Evolutionary conservation across 2,329 filamentous ascomycete species (phyloP).

Genomic region (Metarhizium sp.): DNA sequence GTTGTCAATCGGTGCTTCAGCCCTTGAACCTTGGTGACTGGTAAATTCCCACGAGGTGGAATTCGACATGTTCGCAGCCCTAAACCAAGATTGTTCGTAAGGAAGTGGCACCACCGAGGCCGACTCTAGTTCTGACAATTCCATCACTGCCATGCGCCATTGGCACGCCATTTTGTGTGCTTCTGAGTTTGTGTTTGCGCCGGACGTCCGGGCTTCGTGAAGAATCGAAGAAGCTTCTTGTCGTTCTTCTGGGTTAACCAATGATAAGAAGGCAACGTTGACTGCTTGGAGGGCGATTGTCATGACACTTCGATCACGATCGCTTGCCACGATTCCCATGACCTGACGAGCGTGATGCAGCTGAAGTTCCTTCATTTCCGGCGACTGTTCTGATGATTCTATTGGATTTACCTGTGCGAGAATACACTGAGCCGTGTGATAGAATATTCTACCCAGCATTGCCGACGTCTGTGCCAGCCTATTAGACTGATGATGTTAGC

Average conservation of each 20-base stretch:
- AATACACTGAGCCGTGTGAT: constrained; percentile 77
- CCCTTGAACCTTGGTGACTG: background rate
- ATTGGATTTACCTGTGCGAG: constrained; percentile 72
- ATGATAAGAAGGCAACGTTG: constrained; percentile 64
- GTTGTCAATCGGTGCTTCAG: constrained; percentile 38
- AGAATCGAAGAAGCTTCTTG: constrained; percentile 73
- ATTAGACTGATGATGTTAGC: background rate
- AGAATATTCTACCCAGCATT: constrained; percentile 76
- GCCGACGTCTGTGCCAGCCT: constrained; percentile 27
- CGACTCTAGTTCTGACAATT: background rate
- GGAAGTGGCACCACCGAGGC: background rate
- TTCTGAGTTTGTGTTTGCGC: background rate
- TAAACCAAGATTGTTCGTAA: background rate
- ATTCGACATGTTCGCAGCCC: background rate
- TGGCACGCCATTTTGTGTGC: background rate
- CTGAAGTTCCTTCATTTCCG: constrained; percentile 62
- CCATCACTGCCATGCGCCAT: background rate
- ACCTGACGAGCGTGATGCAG: constrained; percentile 72
- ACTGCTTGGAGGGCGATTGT: constrained; percentile 73
- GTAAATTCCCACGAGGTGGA: background rate
- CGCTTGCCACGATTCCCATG: constrained; percentile 81
- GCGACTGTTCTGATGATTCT: constrained; percentile 44
- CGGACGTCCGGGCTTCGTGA: constrained; percentile 23
- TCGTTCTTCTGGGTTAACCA: constrained; percentile 63
- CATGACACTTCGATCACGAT: constrained; percentile 70